Base-by-base conservation (phyloP, 2,329 filamentous ascomycete genomes). In the Dendrostoma leiphaemia region DNA sequence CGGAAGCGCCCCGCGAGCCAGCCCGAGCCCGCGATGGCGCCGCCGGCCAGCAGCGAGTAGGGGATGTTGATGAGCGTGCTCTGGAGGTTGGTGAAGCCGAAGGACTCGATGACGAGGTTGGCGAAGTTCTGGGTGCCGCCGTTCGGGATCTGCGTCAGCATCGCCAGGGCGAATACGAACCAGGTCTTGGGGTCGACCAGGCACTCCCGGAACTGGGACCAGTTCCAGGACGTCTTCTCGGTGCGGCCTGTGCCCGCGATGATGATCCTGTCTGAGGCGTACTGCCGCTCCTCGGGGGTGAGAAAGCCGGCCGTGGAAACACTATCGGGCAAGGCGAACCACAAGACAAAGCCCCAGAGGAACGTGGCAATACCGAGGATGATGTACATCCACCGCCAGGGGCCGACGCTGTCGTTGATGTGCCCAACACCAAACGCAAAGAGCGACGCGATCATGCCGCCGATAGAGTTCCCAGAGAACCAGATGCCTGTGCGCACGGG, bases 301-400 rank as follows among this genome's bases (percentile, higher is more conserved):
- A 89, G 74, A 63, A 88, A 88, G 0, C 66, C 68, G 3, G 85
- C 84, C 2, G 70, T 76, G 1, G 77, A 76, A 41, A 83, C 81
- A 34, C 65, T 71, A 56, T 83, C 76, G 0, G 81, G 82, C 2
- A 84, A 73, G 6, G 78, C 62, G 23, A 74, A 59, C 56, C 76
- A 73, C 41, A 84, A 60, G 1, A 74, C 68, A 3, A 81, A 69
- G 0, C 73, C 74, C 75, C 80, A 79, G 3, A 81, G 59, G 49
- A 80, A 77, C 0, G 81, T 84, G 0, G 67, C 62, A 0, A 72
- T 54, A 1, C 82, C 81, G 1, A 83, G 71, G 26, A 83, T 70
- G 56, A 81, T 78, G 62, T 81, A 84, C 75, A 85, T 79, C 76
- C 77, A 82, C 48, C 75, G 72, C 80, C 81, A 84, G 3, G 78